These are phyloP conservation scores for Rhizopus delemar DNA, from an alignment of 371 early-diverging fungal genomes.

Conservation along the genomic window DNA sequence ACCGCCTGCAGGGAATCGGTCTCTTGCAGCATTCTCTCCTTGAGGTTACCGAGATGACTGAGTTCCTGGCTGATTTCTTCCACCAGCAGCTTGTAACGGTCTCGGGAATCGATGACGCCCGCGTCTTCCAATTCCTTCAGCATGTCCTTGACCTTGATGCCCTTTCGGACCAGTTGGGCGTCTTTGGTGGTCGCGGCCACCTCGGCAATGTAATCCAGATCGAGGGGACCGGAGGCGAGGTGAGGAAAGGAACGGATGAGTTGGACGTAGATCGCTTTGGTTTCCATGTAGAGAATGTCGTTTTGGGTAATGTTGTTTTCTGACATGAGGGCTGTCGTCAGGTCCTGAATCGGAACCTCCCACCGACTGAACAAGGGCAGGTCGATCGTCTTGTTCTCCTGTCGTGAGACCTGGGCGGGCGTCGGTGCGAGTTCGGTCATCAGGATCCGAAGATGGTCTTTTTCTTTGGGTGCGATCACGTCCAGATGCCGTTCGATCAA, in stretches of 20 bases:
- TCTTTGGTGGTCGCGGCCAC: slow-evolving; percentile 83
- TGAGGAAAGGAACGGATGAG: slow-evolving; percentile 84
- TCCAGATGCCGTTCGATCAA: slow-evolving; percentile 81
- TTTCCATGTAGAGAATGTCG: slow-evolving; percentile 93
- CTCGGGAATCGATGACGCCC: slow-evolving; percentile 74
- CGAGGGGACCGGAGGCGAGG: slow-evolving; percentile 46
- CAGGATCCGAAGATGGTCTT: slow-evolving; percentile 75
- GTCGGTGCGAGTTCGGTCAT: slow-evolving; percentile 77
- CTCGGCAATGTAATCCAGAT: slow-evolving; percentile 79
- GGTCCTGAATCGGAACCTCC: slow-evolving; percentile 83
- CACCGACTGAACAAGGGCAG: slow-evolving; percentile 84
- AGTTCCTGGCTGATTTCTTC: slow-evolving; percentile 89
- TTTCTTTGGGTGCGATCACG: slow-evolving; percentile 72
- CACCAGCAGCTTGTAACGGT: slow-evolving; percentile 78
- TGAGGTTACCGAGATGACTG: slow-evolving; percentile 85
- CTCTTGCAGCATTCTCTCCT: slow-evolving; percentile 84
- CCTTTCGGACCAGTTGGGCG: slow-evolving; percentile 82
- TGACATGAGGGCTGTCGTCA: slow-evolving; percentile 62
- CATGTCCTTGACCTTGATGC: slow-evolving; percentile 92
- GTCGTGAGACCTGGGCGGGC: slow-evolving; percentile 76
- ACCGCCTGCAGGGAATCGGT: slow-evolving; percentile 76
- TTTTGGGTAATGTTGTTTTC: slow-evolving; percentile 88
- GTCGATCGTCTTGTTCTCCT: slow-evolving; percentile 79
- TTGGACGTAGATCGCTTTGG: slow-evolving; percentile 92
- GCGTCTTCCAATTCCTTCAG: slow-evolving; percentile 79